Conservation (phyloP, 306 rosid genomes). For the Begonia fuchsioides region DNA sequence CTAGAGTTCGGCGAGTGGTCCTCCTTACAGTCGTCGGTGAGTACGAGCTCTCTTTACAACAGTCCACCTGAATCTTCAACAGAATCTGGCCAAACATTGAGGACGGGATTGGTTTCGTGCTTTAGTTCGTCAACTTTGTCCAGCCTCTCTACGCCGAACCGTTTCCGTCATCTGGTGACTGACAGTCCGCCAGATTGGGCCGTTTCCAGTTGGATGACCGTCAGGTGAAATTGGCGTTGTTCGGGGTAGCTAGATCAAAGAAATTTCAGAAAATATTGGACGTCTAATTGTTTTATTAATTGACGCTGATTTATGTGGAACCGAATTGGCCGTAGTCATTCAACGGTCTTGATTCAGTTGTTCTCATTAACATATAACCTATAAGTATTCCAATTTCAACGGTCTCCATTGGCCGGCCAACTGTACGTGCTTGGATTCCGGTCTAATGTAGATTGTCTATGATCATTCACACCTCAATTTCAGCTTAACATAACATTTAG, state of each 20-base stretch:
- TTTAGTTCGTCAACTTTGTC: constrained; percentile 9
- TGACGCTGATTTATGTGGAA: too few species aligned
- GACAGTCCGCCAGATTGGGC: constrained; percentile 26
- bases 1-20: constrained; percentile 54
- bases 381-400: too few species aligned
- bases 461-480: too few species aligned
- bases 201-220: constrained; percentile 30
- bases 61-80: constrained; percentile 13
- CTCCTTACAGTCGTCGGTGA: constrained; percentile 12
- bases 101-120: constrained; percentile 7
- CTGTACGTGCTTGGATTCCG: too few species aligned
- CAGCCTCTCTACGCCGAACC: constrained; percentile 8
- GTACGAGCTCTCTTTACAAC: too few species aligned
- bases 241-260: too few species aligned
- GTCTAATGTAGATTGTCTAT: too few species aligned
- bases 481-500: too few species aligned
- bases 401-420: too few species aligned
- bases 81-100: not conserved
- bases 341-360: not conserved
- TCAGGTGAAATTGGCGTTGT: constrained; percentile 15
- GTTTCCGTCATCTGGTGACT: constrained; percentile 25
- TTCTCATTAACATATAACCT: too few species aligned
- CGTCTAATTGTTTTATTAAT: not conserved
- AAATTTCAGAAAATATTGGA: not conserved
- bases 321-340: too few species aligned